A percentile compares a stretch with the other conserved stretches of the same genome.
Conservation (phyloP, 78 protist species). For the Speleostelium caveatum region DNA sequence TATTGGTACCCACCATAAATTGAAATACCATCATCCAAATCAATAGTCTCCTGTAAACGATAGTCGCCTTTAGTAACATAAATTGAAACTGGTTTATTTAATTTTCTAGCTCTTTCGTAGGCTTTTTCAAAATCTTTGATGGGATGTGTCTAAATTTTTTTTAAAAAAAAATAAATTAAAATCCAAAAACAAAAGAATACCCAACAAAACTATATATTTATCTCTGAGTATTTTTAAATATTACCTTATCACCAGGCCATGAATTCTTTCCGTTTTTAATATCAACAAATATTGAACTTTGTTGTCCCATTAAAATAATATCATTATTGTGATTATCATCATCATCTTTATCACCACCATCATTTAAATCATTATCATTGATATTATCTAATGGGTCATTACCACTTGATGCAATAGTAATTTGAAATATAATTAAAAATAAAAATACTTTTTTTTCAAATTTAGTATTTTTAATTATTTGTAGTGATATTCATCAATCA, state of each 20-base stretch:
- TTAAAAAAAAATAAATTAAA: no score
- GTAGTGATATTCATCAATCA: no score
- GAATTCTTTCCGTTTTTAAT: neutral
- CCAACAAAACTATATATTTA: neutral
- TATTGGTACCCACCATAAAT: slow-evolving; percentile 50
- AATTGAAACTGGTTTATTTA: neutral
- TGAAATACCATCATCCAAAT: slow-evolving; percentile 10
- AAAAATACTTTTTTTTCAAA: no score
- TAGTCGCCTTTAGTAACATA: slow-evolving; percentile 17
- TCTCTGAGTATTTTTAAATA: no score
- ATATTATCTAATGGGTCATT: no score
- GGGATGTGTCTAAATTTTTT: neutral
- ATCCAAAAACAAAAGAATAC: no score
- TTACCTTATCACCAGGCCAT: neutral
- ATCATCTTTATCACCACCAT: neutral
- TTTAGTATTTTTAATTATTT: no score
- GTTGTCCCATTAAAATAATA: neutral
- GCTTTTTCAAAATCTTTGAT: neutral
- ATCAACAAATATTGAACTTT: slow-evolving; percentile 10
- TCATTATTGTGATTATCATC: neutral
- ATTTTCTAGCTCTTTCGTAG: neutral
- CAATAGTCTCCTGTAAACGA: neutral
- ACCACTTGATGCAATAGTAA: no score
- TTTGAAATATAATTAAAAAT: no score
- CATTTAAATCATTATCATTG: no score